Percentiles rank a stretch among this genome's conserved stretches.
Evolutionary conservation across 1,139 yeast species (phyloP).

Genomic region (Hemisphaericaspora xylanilytica): DNA sequence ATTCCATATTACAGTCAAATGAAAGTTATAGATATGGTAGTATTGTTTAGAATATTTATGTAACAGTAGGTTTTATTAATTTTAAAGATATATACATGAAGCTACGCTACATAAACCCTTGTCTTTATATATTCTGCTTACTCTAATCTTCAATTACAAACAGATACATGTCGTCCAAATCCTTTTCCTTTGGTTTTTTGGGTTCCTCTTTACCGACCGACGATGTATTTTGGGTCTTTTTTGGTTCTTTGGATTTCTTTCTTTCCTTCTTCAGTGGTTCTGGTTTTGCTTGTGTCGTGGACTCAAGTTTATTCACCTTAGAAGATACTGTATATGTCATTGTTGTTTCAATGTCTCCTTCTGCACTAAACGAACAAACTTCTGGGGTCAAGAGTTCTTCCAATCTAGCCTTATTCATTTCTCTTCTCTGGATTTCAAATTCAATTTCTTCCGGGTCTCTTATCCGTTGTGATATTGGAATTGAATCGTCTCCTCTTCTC

Average conservation of each 20-base stretch:
- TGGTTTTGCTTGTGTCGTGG: constrained; percentile 6
- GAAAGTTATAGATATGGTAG: constrained; percentile 26
- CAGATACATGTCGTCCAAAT: constrained; percentile 43
- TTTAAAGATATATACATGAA: constrained; percentile 8
- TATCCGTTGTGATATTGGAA: neutral
- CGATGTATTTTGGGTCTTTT: constrained; percentile 7
- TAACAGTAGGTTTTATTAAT: too few species aligned
- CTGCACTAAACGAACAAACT: constrained; percentile 28
- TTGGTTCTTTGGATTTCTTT: constrained; percentile 16
- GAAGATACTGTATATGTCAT: constrained; percentile 8
- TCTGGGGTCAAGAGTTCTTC: constrained; percentile 31
- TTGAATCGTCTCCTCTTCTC: neutral
- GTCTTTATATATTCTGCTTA: neutral
- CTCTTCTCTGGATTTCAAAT: constrained; percentile 32
- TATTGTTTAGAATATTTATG: constrained; percentile 16
- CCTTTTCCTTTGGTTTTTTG: constrained; percentile 19
- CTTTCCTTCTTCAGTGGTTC: constrained; percentile 14
- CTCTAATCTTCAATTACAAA: constrained; percentile 39
- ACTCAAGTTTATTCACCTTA: neutral
- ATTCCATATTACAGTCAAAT: constrained; percentile 10
- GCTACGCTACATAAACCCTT: neutral
- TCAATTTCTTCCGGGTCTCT: constrained; percentile 17
- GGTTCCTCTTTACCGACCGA: constrained; percentile 2
- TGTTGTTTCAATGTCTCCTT: constrained; percentile 28
- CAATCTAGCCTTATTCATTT: constrained; percentile 20